These are phyloP conservation scores for Cochlearia excelsa DNA, from an alignment of 345 rosid species.

Conservation along the genomic window DNA sequence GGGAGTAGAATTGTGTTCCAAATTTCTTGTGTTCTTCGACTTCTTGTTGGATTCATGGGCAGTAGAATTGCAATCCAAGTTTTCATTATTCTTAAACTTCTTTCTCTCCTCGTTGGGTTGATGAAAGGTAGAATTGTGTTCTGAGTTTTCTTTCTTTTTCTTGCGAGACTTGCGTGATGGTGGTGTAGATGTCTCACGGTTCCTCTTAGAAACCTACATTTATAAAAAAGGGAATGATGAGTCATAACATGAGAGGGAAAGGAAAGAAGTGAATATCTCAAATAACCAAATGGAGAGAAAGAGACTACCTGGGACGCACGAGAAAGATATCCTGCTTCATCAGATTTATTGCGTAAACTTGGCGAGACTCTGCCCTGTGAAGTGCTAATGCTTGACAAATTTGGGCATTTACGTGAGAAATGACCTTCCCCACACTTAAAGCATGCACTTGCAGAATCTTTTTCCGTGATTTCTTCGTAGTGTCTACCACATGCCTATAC, in stretches of 20 bases:
- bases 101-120: no score
- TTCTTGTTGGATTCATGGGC: no score
- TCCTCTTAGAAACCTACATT: slow-evolving; percentile 52
- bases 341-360: slow-evolving; percentile 60
- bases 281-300: slow-evolving; percentile 15
- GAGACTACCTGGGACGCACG: slow-evolving; percentile 58
- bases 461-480: slow-evolving; percentile 33
- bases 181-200: slow-evolving; percentile 41
- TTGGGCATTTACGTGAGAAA: slow-evolving; percentile 70
- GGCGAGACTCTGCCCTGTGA: slow-evolving; percentile 32
- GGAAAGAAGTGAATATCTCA: background rate
- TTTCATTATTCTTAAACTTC: no score
- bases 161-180: slow-evolving; percentile 30
- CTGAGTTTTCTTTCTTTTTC: slow-evolving; percentile 35
- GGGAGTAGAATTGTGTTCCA: no score
- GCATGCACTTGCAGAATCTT: slow-evolving; percentile 39
- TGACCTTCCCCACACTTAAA: slow-evolving; percentile 79
- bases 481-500: slow-evolving; percentile 45
- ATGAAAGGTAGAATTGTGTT: slow-evolving; percentile 43
- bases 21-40: no score
- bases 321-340: slow-evolving; percentile 74
- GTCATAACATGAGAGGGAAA: slow-evolving; percentile 10
- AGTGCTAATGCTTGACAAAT: slow-evolving; percentile 45
- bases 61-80: no score
- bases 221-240: background rate